These are phyloP conservation scores for Aureobasidium melanogenum DNA, from an alignment of 2,329 filamentous ascomycete genomes.

Conservation along the genomic window DNA sequence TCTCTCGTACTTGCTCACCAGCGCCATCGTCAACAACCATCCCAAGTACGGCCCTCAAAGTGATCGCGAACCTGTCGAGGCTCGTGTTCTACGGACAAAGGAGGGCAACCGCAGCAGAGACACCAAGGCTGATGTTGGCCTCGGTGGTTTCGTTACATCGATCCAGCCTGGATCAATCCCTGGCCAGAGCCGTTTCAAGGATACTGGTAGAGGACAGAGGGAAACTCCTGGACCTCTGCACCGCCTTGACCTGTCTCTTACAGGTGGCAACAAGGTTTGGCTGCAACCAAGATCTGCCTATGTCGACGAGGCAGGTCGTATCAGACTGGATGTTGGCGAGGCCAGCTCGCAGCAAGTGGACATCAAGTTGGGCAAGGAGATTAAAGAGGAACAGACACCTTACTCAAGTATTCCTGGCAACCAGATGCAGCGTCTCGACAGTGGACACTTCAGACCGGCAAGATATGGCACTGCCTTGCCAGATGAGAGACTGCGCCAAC, in stretches of 20 bases:
- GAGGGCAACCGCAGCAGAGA: slow-evolving; percentile 29
- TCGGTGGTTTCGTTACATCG: slow-evolving; percentile 36
- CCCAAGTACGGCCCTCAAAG: slow-evolving; percentile 52
- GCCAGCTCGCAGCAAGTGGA: slow-evolving; percentile 25
- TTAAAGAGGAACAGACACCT: neutral
- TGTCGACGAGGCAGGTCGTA: slow-evolving; percentile 36
- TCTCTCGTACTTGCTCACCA: slow-evolving; percentile 51
- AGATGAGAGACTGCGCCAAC: slow-evolving; percentile 15
- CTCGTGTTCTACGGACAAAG: slow-evolving; percentile 46
- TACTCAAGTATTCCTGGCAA: neutral
- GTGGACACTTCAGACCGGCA: slow-evolving; percentile 2
- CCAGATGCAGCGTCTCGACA: neutral
- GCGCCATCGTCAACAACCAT: slow-evolving; percentile 49
- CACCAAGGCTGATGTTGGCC: slow-evolving; percentile 31
- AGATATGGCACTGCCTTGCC: slow-evolving; percentile 22
- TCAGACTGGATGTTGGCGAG: slow-evolving; percentile 28
- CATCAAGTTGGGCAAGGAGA: slow-evolving; percentile 19
- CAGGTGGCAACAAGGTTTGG: slow-evolving; percentile 45
- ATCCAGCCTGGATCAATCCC: slow-evolving; percentile 17
- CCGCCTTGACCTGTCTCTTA: slow-evolving; percentile 34
- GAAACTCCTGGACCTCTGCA: slow-evolving; percentile 26
- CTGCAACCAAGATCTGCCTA: slow-evolving; percentile 39
- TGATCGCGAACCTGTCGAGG: slow-evolving; percentile 42
- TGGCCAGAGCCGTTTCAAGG: slow-evolving; percentile 22
- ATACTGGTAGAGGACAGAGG: slow-evolving; percentile 20